These are phyloP conservation scores for Dionaea muscipula DNA, from an alignment of 179 eudicot species.

Conservation along the genomic window DNA sequence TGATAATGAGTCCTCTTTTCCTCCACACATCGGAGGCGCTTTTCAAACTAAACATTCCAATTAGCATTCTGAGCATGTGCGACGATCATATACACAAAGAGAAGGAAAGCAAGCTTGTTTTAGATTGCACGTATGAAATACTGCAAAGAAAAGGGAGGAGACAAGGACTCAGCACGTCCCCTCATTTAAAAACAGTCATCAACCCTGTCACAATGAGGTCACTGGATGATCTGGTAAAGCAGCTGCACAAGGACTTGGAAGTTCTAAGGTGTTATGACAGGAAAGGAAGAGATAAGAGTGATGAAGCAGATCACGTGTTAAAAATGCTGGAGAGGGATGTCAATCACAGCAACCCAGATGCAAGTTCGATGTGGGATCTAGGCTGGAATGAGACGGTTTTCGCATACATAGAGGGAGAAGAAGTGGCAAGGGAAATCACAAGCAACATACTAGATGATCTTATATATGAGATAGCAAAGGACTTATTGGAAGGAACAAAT, in stretches of 20 bases:
- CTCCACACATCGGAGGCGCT: slow-evolving; percentile 77
- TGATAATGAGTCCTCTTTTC: slow-evolving; percentile 50
- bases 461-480: slow-evolving; percentile 26
- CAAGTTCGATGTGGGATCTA: slow-evolving; percentile 76
- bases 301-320: slow-evolving; percentile 32
- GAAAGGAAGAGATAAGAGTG: slow-evolving; percentile 18
- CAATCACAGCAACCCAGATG: slow-evolving; percentile 28
- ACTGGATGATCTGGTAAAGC: slow-evolving; percentile 60
- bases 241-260: slow-evolving; percentile 42
- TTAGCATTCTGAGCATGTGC: slow-evolving; percentile 34
- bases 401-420: slow-evolving; percentile 35
- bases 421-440: slow-evolving; percentile 50
- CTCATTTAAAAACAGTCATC: slow-evolving; percentile 17
- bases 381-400: slow-evolving; percentile 51
- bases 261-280: slow-evolving; percentile 29
- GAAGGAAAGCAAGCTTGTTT: slow-evolving; percentile 28
- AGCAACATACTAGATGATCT: slow-evolving; percentile 40
- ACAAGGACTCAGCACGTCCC: slow-evolving; percentile 34
- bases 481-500: neutral
- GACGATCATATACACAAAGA: slow-evolving; percentile 28
- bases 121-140: slow-evolving; percentile 57
- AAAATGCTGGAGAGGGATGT: slow-evolving; percentile 60
- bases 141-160: slow-evolving; percentile 64
- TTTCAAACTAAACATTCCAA: slow-evolving; percentile 66
- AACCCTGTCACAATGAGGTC: slow-evolving; percentile 17